Evolutionary conservation across 1,139 yeast genomes (phyloP).

Genomic region (Lodderomyces jiufengensis): DNA sequence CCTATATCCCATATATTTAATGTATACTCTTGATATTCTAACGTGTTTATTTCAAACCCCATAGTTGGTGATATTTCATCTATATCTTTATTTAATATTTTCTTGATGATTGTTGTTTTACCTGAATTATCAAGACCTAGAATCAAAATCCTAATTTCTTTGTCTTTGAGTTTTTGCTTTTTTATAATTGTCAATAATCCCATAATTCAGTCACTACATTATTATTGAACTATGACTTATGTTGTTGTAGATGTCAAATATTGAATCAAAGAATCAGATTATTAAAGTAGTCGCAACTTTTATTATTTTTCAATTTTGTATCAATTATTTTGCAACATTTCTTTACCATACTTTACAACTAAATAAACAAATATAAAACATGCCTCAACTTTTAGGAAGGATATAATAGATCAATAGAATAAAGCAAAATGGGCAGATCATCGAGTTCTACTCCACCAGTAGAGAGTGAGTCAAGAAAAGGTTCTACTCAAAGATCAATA

Average conservation of each 20-base stretch:
- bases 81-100: constrained; percentile 52
- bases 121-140: constrained; percentile 91
- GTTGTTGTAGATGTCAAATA: no score
- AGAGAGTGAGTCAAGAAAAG: not conserved
- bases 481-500: constrained; percentile 14
- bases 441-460: no score
- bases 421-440: no score
- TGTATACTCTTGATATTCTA: constrained; percentile 26
- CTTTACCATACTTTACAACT: no score
- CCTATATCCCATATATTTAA: constrained; percentile 81
- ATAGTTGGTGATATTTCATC: constrained; percentile 47
- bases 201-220: constrained; percentile 47
- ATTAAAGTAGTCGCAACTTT: constrained; percentile 1
- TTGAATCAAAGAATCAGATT: no score
- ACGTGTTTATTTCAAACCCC: constrained; percentile 49
- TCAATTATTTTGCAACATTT: no score
- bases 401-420: no score
- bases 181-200: constrained; percentile 79
- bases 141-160: constrained; percentile 68
- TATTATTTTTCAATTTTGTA: not conserved
- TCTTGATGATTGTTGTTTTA: constrained; percentile 73
- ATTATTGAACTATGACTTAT: no score
- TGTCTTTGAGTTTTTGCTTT: constrained; percentile 78
- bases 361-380: no score
- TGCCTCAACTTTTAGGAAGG: no score